Percentiles rank a stretch among this genome's conserved stretches.
Conservation (phyloP, 331 rosid genomes). For the Arachis monticola region DNA sequence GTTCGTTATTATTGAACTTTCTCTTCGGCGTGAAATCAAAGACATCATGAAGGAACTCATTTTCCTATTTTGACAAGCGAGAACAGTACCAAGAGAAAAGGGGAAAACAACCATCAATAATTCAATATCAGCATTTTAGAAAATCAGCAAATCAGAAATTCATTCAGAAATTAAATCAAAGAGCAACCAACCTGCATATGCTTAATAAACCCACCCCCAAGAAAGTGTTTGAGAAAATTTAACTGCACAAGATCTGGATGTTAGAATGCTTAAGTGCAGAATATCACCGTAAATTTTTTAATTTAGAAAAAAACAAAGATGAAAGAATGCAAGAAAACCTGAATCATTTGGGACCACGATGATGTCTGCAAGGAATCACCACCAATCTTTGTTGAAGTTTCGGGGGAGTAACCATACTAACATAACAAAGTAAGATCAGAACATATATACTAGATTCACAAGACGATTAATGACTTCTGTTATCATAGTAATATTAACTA, state of each 20-base stretch:
- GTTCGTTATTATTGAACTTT: conserved; percentile 49
- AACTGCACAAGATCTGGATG: conserved; percentile 51
- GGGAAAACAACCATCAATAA: background rate
- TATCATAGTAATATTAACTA: background rate
- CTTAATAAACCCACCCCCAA: conserved; percentile 91
- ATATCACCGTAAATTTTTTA: background rate
- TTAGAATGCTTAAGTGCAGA: background rate
- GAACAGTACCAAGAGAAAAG: background rate
- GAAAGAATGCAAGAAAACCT: conserved; percentile 53
- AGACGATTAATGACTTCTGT: background rate
- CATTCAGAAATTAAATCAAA: background rate
- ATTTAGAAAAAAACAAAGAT: background rate
- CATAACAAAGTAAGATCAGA: conserved; percentile 38
- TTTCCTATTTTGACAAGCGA: conserved; percentile 62
- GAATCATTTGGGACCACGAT: conserved; percentile 83
- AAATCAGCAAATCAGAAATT: background rate
- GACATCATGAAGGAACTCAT: conserved; percentile 83
- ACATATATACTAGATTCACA: background rate
- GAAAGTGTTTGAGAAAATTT: conserved; percentile 82
- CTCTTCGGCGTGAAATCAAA: conserved; percentile 82
- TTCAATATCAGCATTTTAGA: conserved; percentile 19
- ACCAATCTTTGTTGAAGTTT: conserved; percentile 76
- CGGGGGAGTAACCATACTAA: conserved; percentile 79
- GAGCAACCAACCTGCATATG: conserved; percentile 86
- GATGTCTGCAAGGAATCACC: conserved; percentile 76